Evolutionary conservation across 2,329 filamentous ascomycete species (phyloP), one percentile per base, ranked within the genome.

Genomic region (Penicillium sp.): DNA sequence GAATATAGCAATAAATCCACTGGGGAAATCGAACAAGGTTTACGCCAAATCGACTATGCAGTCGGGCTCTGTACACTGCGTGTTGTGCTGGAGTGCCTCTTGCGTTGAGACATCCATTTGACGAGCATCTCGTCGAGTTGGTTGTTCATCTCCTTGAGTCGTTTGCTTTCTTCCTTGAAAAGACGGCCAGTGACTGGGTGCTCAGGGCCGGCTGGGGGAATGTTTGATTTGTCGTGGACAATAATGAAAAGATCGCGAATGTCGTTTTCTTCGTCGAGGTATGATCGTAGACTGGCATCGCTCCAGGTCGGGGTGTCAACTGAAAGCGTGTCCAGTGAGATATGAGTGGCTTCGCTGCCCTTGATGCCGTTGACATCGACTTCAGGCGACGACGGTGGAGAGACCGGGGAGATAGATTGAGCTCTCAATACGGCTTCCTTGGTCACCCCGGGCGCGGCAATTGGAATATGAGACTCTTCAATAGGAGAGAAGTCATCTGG

Each of bases 201-300:
- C 60, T 97, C 92, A n/a, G 86, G 85, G 1, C 90, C 87, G 8
- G 90, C 91, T 19, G 92, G 91, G 45, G 88, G 85, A 17, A 96
- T 88, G 62, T 93, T 91, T 15, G 88, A 91, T 76, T 93, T 97
- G 78, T 98, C 93, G 74, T 97, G 93, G 30, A 99, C 92, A 63
- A 99, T 91, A 40, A 93, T 86, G 56, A 98, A 84, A 74, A 98
- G 86, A 75, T 99, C 94, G 55, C 92, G 88, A 68, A 99, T 92
- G 65, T 97, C 92, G 37, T 89, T 89, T 63, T 92, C 88, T 68
- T 95, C 92, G 68, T 98, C 94, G 71, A 98, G 90, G 79, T 97
- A 99, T 15, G 91, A 89, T 62, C 92, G 88, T 30, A 99, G 85
- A 70, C 88, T 91, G 59, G 88, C 84, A 76, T 98, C 94, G 65